Evolutionary conservation across 164 flowering plant genomes (phyloP), one percentile per base, ranked within the genome.

Genomic region (Aristolochia fimbriata): DNA sequence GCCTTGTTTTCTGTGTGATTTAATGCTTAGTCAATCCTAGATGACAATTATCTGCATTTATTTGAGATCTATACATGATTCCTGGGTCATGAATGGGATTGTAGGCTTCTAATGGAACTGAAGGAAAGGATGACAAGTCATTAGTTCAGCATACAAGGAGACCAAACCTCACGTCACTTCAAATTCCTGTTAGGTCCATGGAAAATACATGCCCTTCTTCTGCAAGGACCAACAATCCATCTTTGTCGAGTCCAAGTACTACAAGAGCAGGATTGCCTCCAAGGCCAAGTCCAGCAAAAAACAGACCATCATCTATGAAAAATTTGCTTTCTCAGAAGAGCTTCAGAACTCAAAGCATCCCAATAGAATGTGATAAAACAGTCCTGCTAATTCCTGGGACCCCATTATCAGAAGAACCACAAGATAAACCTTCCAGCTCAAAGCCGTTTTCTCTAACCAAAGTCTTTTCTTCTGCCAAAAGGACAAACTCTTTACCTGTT

Each of bases 211-310:
- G 69, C 41, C 63, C 70, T 21, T 59, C 45, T 71, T 73, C 77
- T 46, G 33, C 77, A 9, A 67, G 73, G 45, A 68, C 65, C 51
- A 80, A 86, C 33, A 64, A 68, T 59, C 69, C 78, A 61, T 68
- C 78, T 15, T 33, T 62, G 25, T 17, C 77, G 23, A 82, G 83
- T 63, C 88, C 90, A 27, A 60, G 62, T 69, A 77, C 90, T 46
- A 59, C 68, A 20, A 84, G 74, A 76, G 66, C 79, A 15, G 84
- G 85, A 51, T 72, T 87, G 52, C 90, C 94, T 0, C 94, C 88
- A 15, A 76, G 83, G 62, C 86, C 94, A 60, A 68, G 49, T 73
- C 81, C 90, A 25, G 78, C 80, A 17, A 83, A 78, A 66, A 64
- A 73, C 51, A 78, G 61, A 65, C 62, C 85, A 25, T 77, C 84